These are phyloP conservation scores for Lipomyces orientalis DNA, from an alignment of 805 yeast species.

Conservation along the genomic window DNA sequence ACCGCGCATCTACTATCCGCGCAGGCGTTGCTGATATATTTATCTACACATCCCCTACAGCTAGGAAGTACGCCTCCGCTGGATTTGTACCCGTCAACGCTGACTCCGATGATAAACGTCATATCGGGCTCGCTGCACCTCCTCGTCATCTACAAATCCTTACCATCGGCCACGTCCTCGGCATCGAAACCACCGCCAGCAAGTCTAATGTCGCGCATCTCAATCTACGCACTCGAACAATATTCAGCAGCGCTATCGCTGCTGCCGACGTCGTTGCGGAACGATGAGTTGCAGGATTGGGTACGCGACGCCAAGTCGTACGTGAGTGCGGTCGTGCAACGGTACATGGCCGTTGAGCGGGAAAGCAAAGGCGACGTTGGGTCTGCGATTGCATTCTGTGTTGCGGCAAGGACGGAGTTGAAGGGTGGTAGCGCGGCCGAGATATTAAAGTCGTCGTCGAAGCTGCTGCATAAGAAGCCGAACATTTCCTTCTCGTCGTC, in stretches of 20 bases:
- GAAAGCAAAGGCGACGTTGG: slow-evolving; percentile 41
- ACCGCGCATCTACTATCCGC: slow-evolving; percentile 42
- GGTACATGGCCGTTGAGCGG: slow-evolving; percentile 42
- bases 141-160: slow-evolving; percentile 40
- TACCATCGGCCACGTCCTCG: slow-evolving; percentile 21
- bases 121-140: slow-evolving; percentile 43
- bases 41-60: slow-evolving; percentile 31
- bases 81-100: slow-evolving; percentile 40
- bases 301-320: slow-evolving; percentile 39
- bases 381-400: slow-evolving; percentile 41
- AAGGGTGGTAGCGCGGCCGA: slow-evolving; percentile 20
- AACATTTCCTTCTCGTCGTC: not conserved
- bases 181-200: slow-evolving; percentile 37
- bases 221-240: slow-evolving; percentile 45
- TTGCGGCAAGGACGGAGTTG: slow-evolving; percentile 38
- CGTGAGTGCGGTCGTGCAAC: slow-evolving; percentile 40
- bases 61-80: slow-evolving; percentile 27
- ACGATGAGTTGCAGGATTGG: slow-evolving; percentile 38
- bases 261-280: slow-evolving; percentile 33
- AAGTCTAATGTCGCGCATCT: slow-evolving; percentile 42
- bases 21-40: slow-evolving; percentile 38
- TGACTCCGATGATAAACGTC: slow-evolving; percentile 37
- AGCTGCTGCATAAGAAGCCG: slow-evolving; percentile 13
- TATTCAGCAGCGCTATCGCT: slow-evolving; percentile 42
- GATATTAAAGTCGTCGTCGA: slow-evolving; percentile 3